Base-by-base conservation (phyloP, 2,329 filamentous ascomycete species). In the Trichoderma oligosporum region DNA sequence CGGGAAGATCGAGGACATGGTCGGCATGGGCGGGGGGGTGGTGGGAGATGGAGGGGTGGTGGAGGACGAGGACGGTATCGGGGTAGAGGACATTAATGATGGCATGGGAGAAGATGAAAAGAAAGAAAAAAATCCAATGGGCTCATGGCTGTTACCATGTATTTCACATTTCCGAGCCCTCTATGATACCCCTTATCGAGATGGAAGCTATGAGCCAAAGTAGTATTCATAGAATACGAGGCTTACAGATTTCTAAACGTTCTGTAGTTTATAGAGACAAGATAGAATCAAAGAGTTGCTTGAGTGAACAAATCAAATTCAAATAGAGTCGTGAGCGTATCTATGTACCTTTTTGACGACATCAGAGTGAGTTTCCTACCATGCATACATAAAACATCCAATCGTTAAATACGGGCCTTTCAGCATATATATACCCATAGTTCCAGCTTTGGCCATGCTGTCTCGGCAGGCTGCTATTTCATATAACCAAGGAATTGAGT, bases 1-100 rank as follows among this genome's bases (percentile, higher is more conserved):
- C 61, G 70, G 31, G 67, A 68, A 3, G 71, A 70, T 12, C 67
- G 69, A 3, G 65, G 71, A 41, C 68, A 70, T 45, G 67, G 68
- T 5, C 63, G 68, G 8, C 68, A 65, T 42, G 62, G 61, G 0
- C 56, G 65, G 9, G 62, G 63, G n/a, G 65, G 66, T 38, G 65
- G 71, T 1, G 58, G 58, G 12, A 35, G 53, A 45, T 59, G 57
- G 57, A 56, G 57, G 42, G 69, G 73, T 14, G 69, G 71, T 38
- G 71, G 73, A 12, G 73, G 71, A 61, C 74, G 73, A 71, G 67
- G 72, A 54, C 71, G 70, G 7, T 76, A 71, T 52, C 68, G 73
- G 45, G 71, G 70, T 6, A 63, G 68, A 39, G 70, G 69, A 16
- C 68, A 71, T 53, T 71, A 36, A 22, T 5, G 18, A 52, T 31